These are phyloP conservation scores for Aspergillus eucalypticola DNA, from an alignment of 2,329 filamentous ascomycete genomes.

Conservation along the genomic window DNA sequence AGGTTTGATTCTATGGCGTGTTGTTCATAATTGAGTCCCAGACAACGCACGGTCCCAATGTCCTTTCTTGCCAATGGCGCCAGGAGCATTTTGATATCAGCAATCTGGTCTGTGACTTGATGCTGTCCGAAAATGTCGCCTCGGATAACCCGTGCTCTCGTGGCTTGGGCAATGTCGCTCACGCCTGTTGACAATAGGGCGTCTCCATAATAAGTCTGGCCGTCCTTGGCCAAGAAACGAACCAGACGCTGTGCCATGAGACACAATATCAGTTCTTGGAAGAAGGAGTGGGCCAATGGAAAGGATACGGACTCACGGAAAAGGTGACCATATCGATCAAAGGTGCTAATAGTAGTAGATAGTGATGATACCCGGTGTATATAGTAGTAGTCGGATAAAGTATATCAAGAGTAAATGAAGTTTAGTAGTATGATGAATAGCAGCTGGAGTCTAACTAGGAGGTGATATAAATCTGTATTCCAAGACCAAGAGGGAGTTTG, in stretches of 20 bases:
- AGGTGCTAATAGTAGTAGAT: not conserved
- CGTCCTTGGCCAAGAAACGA: constrained; percentile 71
- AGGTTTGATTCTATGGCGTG: constrained; percentile 71
- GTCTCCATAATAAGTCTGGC: constrained; percentile 71
- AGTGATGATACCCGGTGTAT: too few species aligned
- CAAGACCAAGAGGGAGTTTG: too few species aligned
- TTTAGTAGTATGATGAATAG: not conserved
- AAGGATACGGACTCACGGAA: not conserved
- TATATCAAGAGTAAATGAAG: not conserved
- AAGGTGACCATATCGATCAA: not conserved
- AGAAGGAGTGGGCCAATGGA: not conserved
- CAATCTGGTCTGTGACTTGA: constrained; percentile 63
- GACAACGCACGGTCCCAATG: constrained; percentile 66
- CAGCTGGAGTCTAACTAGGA: not conserved
- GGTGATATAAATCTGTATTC: too few species aligned
- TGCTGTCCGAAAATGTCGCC: constrained; percentile 68
- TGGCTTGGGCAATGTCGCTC: constrained; percentile 62
- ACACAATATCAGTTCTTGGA: constrained; percentile 1
- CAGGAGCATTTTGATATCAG: constrained; percentile 56
- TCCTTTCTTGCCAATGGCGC: constrained; percentile 64
- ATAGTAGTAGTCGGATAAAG: not conserved
- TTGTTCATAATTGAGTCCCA: constrained; percentile 71
- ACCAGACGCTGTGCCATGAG: constrained; percentile 60
- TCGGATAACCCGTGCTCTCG: constrained; percentile 61
- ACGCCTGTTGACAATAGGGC: constrained; percentile 65